Conservation (phyloP, 1,284 basidiomycete genomes). For the Ceratobasidium papillatum region DNA sequence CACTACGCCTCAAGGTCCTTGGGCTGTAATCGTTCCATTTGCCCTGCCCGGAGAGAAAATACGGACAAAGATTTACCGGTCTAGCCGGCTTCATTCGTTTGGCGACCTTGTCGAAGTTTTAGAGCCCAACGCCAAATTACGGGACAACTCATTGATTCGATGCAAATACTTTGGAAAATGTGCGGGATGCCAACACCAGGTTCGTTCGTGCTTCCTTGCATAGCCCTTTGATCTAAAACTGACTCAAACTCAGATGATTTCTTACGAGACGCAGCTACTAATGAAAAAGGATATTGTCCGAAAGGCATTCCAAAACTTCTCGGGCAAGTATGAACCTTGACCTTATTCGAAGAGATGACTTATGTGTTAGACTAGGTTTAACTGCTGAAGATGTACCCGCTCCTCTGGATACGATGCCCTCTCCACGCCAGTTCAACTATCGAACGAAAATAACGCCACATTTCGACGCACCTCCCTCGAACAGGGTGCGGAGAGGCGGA, state of each 20-base stretch:
- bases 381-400: constrained; percentile 66
- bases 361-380: constrained; percentile 58
- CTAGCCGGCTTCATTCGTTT: constrained; percentile 72
- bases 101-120: constrained; percentile 80
- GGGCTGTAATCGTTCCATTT: constrained; percentile 85
- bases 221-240: constrained; percentile 27
- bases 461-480: constrained; percentile 78
- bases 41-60: constrained; percentile 84
- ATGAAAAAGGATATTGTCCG: constrained; percentile 89
- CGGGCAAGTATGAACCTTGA: constrained; percentile 56
- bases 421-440: constrained; percentile 90
- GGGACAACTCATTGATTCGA: constrained; percentile 70
- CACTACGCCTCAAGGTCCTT: constrained; percentile 62
- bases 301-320: constrained; percentile 85
- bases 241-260: constrained; percentile 70
- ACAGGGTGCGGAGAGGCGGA: constrained; percentile 57
- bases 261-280: constrained; percentile 85
- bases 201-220: constrained; percentile 47
- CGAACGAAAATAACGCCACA: constrained; percentile 98
- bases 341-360: constrained; percentile 1
- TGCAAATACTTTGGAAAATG: constrained; percentile 91
- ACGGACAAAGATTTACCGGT: constrained; percentile 72
- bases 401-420: constrained; percentile 81
- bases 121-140: constrained; percentile 67
- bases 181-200: constrained; percentile 81